Conservation (phyloP, 176 grass and related monocot species). For the Musa beccarii region DNA sequence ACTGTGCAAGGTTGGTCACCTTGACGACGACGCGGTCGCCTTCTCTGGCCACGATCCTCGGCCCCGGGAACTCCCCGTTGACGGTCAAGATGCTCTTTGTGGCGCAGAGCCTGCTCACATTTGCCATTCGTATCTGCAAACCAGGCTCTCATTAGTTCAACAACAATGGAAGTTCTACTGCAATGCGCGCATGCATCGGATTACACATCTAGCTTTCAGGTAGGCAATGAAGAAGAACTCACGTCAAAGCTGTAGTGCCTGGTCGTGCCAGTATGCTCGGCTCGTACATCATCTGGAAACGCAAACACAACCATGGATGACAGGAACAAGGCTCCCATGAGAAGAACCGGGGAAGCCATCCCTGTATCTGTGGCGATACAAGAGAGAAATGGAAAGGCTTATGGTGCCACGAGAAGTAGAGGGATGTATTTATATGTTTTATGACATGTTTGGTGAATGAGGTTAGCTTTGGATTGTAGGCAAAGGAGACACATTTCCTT, state of each 20-base stretch:
- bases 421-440: not conserved
- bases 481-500: not conserved
- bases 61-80: slow-evolving; percentile 61
- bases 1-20: slow-evolving; percentile 50
- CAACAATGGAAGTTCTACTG: no score
- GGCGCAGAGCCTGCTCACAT: slow-evolving; percentile 48
- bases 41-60: slow-evolving; percentile 52
- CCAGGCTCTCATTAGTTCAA: no score
- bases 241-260: slow-evolving; percentile 13
- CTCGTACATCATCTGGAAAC: not conserved
- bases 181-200: no score
- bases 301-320: not conserved
- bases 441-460: not conserved
- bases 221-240: not conserved
- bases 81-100: slow-evolving; percentile 82
- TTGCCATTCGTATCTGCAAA: slow-evolving; percentile 44
- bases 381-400: not conserved
- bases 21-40: slow-evolving; percentile 55
- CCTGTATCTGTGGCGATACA: not conserved
- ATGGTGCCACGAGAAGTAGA: no score
- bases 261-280: not conserved
- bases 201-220: not conserved
- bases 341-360: not conserved
- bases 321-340: not conserved
- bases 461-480: slow-evolving; percentile 12